Evolutionary conservation across 805 yeast genomes (phyloP).

Genomic region (Nakazawaea pomicola): DNA sequence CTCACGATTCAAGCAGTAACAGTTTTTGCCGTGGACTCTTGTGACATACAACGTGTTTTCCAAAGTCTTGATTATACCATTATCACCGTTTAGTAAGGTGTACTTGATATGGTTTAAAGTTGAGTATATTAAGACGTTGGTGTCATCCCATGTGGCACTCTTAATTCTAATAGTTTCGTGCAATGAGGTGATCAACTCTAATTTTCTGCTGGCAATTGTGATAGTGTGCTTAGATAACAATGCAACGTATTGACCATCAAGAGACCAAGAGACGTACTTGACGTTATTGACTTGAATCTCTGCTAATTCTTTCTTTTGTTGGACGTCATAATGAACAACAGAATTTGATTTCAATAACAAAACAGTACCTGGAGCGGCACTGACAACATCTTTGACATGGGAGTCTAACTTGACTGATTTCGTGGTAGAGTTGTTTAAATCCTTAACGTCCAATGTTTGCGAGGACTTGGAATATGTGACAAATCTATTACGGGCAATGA

Average conservation of each 20-base stretch:
- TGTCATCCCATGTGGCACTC: constrained; percentile 96
- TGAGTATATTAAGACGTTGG: constrained; percentile 86
- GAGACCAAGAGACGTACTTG: constrained; percentile 86
- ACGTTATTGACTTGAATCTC: constrained; percentile 70
- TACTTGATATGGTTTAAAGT: constrained; percentile 95
- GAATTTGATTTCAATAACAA: constrained; percentile 66
- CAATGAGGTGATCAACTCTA: constrained; percentile 75
- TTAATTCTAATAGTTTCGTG: constrained; percentile 96
- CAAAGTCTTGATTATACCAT: constrained; percentile 89
- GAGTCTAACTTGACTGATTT: constrained; percentile 69
- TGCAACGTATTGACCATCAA: constrained; percentile 83
- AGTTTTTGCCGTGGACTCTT: constrained; percentile 61
- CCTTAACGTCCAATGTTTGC: constrained; percentile 75
- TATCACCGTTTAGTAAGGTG: constrained; percentile 88
- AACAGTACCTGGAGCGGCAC: constrained; percentile 80
- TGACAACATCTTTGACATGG: constrained; percentile 64
- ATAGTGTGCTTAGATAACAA: constrained; percentile 88
- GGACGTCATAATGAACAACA: constrained; percentile 85
- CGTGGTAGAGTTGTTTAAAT: constrained; percentile 75
- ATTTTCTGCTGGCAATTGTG: constrained; percentile 75
- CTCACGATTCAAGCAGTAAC: constrained; percentile 77
- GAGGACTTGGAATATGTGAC: constrained; percentile 66
- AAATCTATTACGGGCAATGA: constrained; percentile 93
- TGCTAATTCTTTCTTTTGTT: constrained; percentile 76
- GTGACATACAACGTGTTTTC: constrained; percentile 83